Conservation (phyloP, 2,329 filamentous ascomycete genomes). For the Trichocomaceae sp. region DNA sequence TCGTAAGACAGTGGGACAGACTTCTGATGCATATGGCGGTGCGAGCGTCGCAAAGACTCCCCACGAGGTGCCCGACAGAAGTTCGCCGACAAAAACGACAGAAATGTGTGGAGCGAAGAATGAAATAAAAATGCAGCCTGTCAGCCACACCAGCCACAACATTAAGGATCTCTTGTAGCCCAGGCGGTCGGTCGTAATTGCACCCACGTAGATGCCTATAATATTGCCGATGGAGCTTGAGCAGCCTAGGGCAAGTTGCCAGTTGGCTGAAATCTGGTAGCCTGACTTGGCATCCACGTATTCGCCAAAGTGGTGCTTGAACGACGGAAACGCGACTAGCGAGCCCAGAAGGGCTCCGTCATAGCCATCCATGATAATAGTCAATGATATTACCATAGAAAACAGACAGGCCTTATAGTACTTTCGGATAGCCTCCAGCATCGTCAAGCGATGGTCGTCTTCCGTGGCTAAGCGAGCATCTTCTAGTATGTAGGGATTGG, state of each 20-base stretch:
- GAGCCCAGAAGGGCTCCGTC: slow-evolving; percentile 76
- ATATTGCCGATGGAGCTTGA: slow-evolving; percentile 13
- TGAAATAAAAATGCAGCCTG: slow-evolving; percentile 45
- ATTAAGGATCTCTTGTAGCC: slow-evolving; percentile 36
- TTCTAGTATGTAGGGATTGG: not conserved
- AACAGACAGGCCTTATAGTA: slow-evolving; percentile 83
- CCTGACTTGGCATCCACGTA: slow-evolving; percentile 21
- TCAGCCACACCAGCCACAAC: slow-evolving; percentile 40
- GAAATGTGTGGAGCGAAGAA: slow-evolving; percentile 46
- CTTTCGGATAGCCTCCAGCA: slow-evolving; percentile 68
- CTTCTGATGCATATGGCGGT: slow-evolving; percentile 42
- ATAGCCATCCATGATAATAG: slow-evolving; percentile 87
- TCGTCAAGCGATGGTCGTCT: slow-evolving; percentile 57
- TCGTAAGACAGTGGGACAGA: slow-evolving; percentile 40
- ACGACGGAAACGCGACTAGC: slow-evolving; percentile 53
- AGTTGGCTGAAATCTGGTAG: slow-evolving; percentile 27
- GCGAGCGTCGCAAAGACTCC: slow-evolving; percentile 46
- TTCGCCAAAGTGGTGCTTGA: slow-evolving; percentile 38
- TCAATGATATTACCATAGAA: slow-evolving; percentile 81
- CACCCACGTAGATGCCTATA: slow-evolving; percentile 9
- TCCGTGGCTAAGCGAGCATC: slow-evolving; percentile 39
- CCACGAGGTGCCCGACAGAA: slow-evolving; percentile 47
- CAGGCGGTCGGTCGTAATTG: slow-evolving; percentile 5
- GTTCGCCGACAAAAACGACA: slow-evolving; percentile 43
- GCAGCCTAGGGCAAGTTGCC: slow-evolving; percentile 9